Conservation (phyloP, 2,329 filamentous ascomycete species). For the Penicillium expansum region DNA sequence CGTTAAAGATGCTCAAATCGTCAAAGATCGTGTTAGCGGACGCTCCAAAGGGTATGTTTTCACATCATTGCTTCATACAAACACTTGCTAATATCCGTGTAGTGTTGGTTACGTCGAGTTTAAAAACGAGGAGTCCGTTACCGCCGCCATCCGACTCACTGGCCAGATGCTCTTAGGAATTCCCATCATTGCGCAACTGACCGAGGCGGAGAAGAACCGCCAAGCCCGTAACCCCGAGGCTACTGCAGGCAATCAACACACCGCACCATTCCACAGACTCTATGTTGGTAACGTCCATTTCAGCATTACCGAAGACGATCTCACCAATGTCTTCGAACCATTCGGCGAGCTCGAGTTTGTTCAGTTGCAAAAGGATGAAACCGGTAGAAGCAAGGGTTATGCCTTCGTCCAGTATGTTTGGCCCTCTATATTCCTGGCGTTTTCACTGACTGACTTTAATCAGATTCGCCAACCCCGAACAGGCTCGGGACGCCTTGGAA, state of each 20-base stretch:
- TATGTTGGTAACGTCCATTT: conserved; percentile 99
- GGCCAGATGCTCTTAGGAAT: conserved; percentile 98
- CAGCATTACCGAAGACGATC: conserved; percentile 93
- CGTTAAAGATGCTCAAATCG: conserved; percentile 96
- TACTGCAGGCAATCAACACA: conserved; percentile 67
- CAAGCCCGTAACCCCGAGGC: conserved; percentile 80
- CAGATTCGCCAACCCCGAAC: conserved; percentile 83
- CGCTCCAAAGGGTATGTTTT: conserved; percentile 87
- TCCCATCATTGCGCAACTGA: conserved; percentile 96
- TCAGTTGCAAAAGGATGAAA: conserved; percentile 94
- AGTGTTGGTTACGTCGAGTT: conserved; percentile 99
- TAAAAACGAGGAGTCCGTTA: conserved; percentile 89
- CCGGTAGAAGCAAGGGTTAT: conserved; percentile 85
- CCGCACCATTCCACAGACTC: conserved; percentile 92
- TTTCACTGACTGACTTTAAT: conserved; percentile 35
- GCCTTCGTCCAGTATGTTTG: conserved; percentile 92
- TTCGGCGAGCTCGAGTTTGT: conserved; percentile 98
- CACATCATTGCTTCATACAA: conserved; percentile 9
- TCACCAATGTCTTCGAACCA: conserved; percentile 94
- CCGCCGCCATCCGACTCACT: conserved; percentile 92
- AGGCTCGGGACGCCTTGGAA: conserved; percentile 91
- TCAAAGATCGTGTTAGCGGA: conserved; percentile 94
- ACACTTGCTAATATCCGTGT: conserved; percentile 5
- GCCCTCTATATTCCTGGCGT: not conserved
- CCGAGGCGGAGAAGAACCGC: conserved; percentile 98